These are phyloP conservation scores for Gastrolobium villosum DNA, from an alignment of 306 rosid genomes.

Conservation along the genomic window DNA sequence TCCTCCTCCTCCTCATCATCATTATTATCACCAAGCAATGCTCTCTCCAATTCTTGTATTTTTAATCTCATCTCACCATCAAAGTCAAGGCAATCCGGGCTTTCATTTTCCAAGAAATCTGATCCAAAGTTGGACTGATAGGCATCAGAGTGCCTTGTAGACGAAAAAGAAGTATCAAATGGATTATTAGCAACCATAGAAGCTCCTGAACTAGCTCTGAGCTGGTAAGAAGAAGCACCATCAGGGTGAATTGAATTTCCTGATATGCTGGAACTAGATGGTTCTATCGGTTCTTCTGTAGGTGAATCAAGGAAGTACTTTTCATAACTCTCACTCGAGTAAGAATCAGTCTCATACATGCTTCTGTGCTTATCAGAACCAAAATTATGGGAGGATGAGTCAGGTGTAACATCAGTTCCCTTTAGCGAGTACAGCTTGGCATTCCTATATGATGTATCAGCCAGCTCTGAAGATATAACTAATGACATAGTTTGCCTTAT, in stretches of 20 bases:
- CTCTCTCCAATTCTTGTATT: constrained; percentile 90
- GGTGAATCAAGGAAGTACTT: constrained; percentile 87
- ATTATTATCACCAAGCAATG: constrained; percentile 73
- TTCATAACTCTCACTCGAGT: constrained; percentile 76
- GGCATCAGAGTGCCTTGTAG: constrained; percentile 52
- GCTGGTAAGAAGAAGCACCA: constrained; percentile 53
- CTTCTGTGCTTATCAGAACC: constrained; percentile 67
- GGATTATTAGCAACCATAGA: constrained; percentile 53
- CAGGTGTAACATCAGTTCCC: constrained; percentile 68
- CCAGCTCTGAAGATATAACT: constrained; percentile 71
- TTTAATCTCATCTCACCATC: constrained; percentile 81
- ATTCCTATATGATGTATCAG: constrained; percentile 67
- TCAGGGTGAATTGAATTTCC: constrained; percentile 63
- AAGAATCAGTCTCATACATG: constrained; percentile 64
- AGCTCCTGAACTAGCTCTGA: constrained; percentile 56
- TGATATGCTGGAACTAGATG: constrained; percentile 69
- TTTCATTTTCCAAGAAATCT: constrained; percentile 65
- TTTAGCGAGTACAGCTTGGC: constrained; percentile 74
- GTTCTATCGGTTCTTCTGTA: constrained; percentile 63
- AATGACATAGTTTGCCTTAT: constrained; percentile 67
- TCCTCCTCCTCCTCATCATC: constrained; percentile 69
- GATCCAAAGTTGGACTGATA: constrained; percentile 61
- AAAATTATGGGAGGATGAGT: constrained; percentile 62
- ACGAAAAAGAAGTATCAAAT: constrained; percentile 50
- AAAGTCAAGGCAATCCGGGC: constrained; percentile 62